A percentile compares a stretch with the other conserved stretches of the same genome.
These are phyloP conservation scores for Strigomonas culicis DNA, from an alignment of 208 protist species.

Conservation along the genomic window DNA sequence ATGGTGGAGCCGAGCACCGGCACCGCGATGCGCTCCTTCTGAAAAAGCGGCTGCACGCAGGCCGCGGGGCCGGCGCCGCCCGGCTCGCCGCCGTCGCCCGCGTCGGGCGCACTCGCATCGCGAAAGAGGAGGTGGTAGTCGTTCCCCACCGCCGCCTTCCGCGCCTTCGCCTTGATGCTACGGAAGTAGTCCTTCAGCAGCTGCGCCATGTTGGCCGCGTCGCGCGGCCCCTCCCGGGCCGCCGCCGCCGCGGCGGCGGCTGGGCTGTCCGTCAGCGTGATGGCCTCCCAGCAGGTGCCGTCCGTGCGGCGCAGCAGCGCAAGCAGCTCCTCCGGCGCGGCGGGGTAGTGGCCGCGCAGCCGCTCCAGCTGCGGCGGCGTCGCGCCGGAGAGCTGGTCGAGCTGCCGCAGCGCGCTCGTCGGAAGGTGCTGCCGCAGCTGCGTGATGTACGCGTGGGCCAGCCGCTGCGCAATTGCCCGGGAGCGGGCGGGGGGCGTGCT, in stretches of 20 bases:
- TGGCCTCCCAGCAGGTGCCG: slow-evolving; percentile 47
- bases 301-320: slow-evolving; percentile 42
- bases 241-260: background rate
- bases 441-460: slow-evolving; percentile 63
- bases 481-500: background rate
- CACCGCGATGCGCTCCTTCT: slow-evolving; percentile 35
- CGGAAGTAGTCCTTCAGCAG: background rate
- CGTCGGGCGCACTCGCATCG: too few species aligned
- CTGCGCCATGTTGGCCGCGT: slow-evolving; percentile 16
- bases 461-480: slow-evolving; percentile 26
- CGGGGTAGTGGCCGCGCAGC: slow-evolving; percentile 38
- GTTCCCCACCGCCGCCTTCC: background rate
- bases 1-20: slow-evolving; percentile 50
- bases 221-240: background rate
- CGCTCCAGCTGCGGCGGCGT: slow-evolving; percentile 28
- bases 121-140: background rate
- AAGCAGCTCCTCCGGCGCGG: slow-evolving; percentile 32
- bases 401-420: slow-evolving; percentile 38
- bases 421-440: slow-evolving; percentile 59
- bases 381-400: slow-evolving; percentile 43
- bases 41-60: slow-evolving; percentile 2
- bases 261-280: slow-evolving; percentile 5
- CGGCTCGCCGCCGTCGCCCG: background rate
- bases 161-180: background rate
- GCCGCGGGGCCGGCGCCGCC: background rate